A percentile compares a stretch with the other conserved stretches of the same genome.
phyloP scores from a whole-genome alignment of 163 green algal species.

The Chlamydomonas reinhardtii region DNA sequence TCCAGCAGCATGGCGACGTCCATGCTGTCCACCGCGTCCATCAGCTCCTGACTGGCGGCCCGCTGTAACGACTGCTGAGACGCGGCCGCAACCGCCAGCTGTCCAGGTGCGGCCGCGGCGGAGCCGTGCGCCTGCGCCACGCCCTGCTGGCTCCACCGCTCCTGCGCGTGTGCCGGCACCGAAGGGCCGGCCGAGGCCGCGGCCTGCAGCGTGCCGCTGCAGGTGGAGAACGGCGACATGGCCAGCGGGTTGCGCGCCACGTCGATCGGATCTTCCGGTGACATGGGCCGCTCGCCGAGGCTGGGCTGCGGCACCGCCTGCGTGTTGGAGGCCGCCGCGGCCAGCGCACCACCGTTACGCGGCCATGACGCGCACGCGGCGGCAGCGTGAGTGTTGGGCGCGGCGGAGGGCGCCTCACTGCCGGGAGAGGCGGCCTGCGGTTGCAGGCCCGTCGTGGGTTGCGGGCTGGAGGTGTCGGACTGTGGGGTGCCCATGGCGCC shows the following conservation, averaged over 20 bases:
- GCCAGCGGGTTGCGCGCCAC: not conserved
- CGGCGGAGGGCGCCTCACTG: no score
- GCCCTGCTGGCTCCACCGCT: slow-evolving; percentile 8
- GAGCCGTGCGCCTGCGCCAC: not conserved
- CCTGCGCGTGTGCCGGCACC: not conserved
- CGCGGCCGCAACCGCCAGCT: not conserved
- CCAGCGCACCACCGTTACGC: not conserved
- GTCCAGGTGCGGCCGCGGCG: not conserved
- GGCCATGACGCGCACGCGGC: slow-evolving; percentile 11
- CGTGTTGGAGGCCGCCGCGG: not conserved
- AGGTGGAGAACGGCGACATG: slow-evolving; percentile 16
- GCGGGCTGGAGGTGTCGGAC: slow-evolving; percentile 25
- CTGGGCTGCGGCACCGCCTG: not conserved
- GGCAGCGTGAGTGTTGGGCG: no score
- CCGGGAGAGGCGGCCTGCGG: not conserved
- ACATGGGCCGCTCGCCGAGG: not conserved
- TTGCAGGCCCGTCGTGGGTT: not conserved
- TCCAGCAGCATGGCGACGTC: slow-evolving; percentile 43
- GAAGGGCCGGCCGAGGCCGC: not conserved
- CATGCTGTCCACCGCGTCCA: slow-evolving; percentile 49
- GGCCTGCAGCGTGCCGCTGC: slow-evolving; percentile 11
- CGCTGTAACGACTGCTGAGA: slow-evolving; percentile 38
- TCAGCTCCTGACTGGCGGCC: slow-evolving; percentile 18
- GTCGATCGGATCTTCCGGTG: not conserved
- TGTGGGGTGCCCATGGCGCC: slow-evolving; percentile 4